Evolutionary conservation across 1,139 yeast species (phyloP).

Genomic region (Scheffersomyces stambukii): DNA sequence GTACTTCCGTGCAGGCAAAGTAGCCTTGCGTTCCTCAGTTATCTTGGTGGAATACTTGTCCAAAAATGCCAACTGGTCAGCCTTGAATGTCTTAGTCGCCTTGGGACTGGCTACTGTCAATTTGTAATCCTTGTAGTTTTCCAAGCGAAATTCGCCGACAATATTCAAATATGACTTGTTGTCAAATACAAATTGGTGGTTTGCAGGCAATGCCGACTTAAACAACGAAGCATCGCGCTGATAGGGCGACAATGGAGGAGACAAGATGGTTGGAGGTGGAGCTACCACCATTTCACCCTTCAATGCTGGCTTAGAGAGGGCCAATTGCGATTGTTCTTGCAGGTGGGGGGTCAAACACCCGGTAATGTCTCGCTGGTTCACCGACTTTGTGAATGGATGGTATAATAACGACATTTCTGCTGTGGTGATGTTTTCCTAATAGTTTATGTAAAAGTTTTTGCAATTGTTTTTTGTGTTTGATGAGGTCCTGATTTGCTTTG

Average conservation of each 20-base stretch:
- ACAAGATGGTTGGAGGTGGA: constrained; percentile 25
- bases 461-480: too few species aligned
- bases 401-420: constrained; percentile 28
- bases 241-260: constrained; percentile 68
- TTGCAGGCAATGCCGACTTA: constrained; percentile 45
- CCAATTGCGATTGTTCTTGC: constrained; percentile 4
- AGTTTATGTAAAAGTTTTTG: too few species aligned
- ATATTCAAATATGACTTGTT: constrained; percentile 7
- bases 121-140: constrained; percentile 42
- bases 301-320: background rate
- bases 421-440: constrained; percentile 1
- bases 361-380: constrained; percentile 24
- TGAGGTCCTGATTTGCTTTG: too few species aligned
- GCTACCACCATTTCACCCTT: constrained; percentile 1
- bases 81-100: constrained; percentile 40
- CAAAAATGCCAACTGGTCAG: constrained; percentile 45
- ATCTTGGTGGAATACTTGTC: constrained; percentile 40
- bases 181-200: constrained; percentile 19
- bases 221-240: constrained; percentile 22
- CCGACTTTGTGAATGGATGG: constrained; percentile 27
- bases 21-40: constrained; percentile 14
- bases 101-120: constrained; percentile 47
- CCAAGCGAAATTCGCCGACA: constrained; percentile 41
- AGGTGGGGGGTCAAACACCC: constrained; percentile 40
- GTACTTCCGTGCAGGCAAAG: constrained; percentile 24